Percentiles rank a stretch among this genome's conserved stretches.
These are phyloP conservation scores for Coemansia sp. DNA, from an alignment of 192 early-diverging fungal species.

Conservation along the genomic window DNA sequence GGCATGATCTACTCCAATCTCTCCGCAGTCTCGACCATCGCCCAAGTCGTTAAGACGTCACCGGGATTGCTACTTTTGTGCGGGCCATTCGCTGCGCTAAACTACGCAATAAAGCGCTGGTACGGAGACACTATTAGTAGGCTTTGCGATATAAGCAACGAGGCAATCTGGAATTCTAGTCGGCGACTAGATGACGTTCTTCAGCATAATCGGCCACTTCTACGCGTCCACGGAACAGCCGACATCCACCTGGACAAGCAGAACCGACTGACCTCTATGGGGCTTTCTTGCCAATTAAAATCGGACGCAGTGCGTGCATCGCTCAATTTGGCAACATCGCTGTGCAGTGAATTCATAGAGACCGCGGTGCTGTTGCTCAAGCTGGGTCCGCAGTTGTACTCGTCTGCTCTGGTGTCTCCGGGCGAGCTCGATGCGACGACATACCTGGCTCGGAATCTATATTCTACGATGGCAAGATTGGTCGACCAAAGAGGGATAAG, in stretches of 20 bases:
- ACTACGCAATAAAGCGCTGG: neutral
- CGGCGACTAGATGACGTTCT: neutral
- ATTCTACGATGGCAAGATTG: neutral
- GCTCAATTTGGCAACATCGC: neutral
- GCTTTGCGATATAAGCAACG: neutral
- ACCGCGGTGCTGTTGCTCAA: constrained; percentile 4
- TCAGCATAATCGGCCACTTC: neutral
- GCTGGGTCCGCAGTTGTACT: neutral
- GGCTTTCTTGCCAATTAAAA: neutral
- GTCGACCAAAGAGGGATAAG: neutral
- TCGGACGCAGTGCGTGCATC: neutral
- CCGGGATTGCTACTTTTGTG: neutral
- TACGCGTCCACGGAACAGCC: constrained; percentile 11
- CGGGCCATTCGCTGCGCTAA: neutral
- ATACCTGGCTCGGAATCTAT: no score
- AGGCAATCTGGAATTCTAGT: neutral
- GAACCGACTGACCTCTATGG: neutral
- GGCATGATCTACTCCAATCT: neutral
- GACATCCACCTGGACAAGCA: neutral
- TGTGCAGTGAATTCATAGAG: neutral
- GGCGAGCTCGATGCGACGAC: constrained; percentile 14
- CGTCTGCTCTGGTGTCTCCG: neutral
- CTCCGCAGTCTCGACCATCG: neutral
- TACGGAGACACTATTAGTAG: neutral
- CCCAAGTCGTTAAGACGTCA: constrained; percentile 6